Evolutionary conservation across 1,139 yeast genomes (phyloP), one percentile per base, ranked within the genome.

Genomic region (Candida tunisiensis): DNA sequence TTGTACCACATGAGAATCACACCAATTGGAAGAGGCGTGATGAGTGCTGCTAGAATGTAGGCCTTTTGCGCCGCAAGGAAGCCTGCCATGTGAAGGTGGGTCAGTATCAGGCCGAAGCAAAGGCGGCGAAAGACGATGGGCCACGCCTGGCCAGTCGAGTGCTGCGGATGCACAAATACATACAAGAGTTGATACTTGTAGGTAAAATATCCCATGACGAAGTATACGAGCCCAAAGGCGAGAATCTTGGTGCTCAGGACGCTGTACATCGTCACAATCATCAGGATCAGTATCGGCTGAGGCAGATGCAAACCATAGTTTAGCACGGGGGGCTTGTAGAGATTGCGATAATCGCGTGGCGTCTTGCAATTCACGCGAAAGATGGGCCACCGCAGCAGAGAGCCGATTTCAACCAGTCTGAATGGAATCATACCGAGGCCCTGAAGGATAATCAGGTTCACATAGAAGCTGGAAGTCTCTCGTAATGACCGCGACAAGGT

Each of bases 21-120:
- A 5, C 69, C 52, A 8, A 79, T 42, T 1, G 93, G 91, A 25
- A 83, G 55, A 2, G 95, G 95, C 1, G 73, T 58, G 27, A 85
- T 55, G 35, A 72, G 62, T 19, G 77, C 55, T 0, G 94, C 82
- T 26, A 80, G 57, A 8, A 70, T 53, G 54, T 74, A 83, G 0
- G 92, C 92, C 34, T 75, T 72, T 37, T 68, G 71, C 40, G 80
- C 70, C 1, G 79, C 88, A 33, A 85, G 57, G 1, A 92, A 74
- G 2, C 95, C 96, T 2, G 85, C 83, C 82, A 83, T 82, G 10
- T 94, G 80, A 31, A 85, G 51, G 44, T 88, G 96, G 46, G 88
- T 79, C 8, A 80, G 50, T 11, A 74, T 49, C 23, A 79, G 49
- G 0, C 93, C 93, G 25, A 77, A 49, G 28, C 74, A 66, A 3